Base-by-base conservation (phyloP, 1,284 basidiomycete genomes). In the Pseudozyma thailandica region DNA sequence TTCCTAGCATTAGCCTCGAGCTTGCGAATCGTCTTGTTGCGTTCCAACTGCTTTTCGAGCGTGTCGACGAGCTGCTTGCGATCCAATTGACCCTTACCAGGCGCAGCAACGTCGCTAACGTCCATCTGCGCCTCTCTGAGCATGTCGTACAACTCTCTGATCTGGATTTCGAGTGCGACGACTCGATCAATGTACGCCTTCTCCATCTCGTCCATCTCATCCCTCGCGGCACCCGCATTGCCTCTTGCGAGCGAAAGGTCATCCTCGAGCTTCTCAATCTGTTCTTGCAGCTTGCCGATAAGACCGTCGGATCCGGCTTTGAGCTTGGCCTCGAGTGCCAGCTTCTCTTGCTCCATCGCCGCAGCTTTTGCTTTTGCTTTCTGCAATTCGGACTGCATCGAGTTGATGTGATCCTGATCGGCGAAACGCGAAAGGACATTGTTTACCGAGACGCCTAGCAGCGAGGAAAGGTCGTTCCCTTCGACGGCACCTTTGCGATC, bases 371-470 rank as follows among this genome's bases (percentile, higher is more conserved):
- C 86, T 44, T 91, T 89, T 10, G 89, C 87, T 62, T 89, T 88
- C 6, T 88, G 87, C 18, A 91, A 88, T 62, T 95, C 92, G n/a
- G 88, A 87, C 78, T 92, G 89, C n/a, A 90, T 88, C 28, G 86
- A 84, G 78, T 93, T 90, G 69, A 91, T 87, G 39, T 91, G 88
- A 74, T 98, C 94, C 28, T 93, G 90, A 79, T 97, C 94, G 63
- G 92, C 93, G 82, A 98, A 92, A 78, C 92, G 91, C 6, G 92
- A 89, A 46, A 97, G 90, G 60, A 98, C 88, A 47, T 91, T 88
- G 72, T 93, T 90, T 20, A 98, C 93, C 2, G 92, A 94, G 58
- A 92, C 89, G 0, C 94, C 94, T 69, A 97, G 87, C 20, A 94
- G 88, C 47, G 90, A 88, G 60, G 93, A 91, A 26, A 93, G 92